These are phyloP conservation scores for Grigorovia yakushimaensis DNA, from an alignment of 805 yeast genomes.

Conservation along the genomic window DNA sequence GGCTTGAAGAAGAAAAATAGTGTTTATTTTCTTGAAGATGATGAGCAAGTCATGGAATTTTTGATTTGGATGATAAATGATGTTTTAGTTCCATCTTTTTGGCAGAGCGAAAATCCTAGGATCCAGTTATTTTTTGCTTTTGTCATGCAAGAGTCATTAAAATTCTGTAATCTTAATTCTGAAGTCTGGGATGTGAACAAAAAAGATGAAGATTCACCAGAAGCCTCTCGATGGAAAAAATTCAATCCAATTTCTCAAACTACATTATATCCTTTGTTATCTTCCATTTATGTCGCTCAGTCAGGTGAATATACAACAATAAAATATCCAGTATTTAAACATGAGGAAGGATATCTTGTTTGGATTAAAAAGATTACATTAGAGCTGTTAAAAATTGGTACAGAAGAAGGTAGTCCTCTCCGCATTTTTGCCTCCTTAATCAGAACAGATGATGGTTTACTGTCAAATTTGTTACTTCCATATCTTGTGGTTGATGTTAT, in stretches of 20 bases:
- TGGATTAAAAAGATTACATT: conserved; percentile 71
- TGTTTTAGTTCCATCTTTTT: conserved; percentile 70
- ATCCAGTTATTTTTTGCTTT: conserved; percentile 76
- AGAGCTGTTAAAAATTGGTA: conserved; percentile 43
- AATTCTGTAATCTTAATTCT: conserved; percentile 43
- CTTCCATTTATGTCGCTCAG: conserved; percentile 60
- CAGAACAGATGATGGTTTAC: conserved; percentile 57
- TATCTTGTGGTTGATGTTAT: conserved; percentile 62
- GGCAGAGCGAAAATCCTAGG: conserved; percentile 83
- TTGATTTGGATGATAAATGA: conserved; percentile 55
- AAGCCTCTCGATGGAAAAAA: conserved; percentile 44
- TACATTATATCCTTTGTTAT: conserved; percentile 63
- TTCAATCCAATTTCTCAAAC: conserved; percentile 60
- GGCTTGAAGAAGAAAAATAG: conserved; percentile 32
- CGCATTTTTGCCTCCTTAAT: conserved; percentile 55
- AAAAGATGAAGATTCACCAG: conserved; percentile 19
- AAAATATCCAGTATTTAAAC: conserved; percentile 55
- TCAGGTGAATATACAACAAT: conserved; percentile 39
- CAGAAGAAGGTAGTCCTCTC: conserved; percentile 37
- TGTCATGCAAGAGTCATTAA: conserved; percentile 79
- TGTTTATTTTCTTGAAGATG: conserved; percentile 52
- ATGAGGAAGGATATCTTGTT: conserved; percentile 43
- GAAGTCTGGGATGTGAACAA: conserved; percentile 24
- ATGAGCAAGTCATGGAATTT: conserved; percentile 54
- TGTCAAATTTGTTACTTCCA: conserved; percentile 67